Conservation (phyloP, 2,329 filamentous ascomycete genomes). For the Tolypocladium sp. region DNA sequence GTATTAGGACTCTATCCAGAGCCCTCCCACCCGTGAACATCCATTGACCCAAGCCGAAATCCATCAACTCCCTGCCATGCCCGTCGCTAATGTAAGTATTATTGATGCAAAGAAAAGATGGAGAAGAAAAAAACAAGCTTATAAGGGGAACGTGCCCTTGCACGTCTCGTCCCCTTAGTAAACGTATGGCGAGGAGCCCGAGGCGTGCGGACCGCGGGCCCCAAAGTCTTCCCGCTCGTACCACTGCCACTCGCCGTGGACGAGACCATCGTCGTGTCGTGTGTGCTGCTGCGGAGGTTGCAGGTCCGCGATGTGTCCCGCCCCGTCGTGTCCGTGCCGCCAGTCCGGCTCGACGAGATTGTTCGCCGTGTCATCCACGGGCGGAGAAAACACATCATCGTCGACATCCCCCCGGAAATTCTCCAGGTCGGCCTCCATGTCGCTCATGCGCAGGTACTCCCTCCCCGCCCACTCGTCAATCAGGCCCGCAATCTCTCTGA, state of each 20-base stretch:
- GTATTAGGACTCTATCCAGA: background rate
- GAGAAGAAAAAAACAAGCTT: background rate
- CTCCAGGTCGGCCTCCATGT: slow-evolving; percentile 54
- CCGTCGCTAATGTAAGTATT: background rate
- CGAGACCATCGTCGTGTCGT: slow-evolving; percentile 2
- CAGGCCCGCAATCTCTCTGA: slow-evolving; percentile 46
- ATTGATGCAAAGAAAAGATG: background rate
- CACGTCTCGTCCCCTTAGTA: slow-evolving; percentile 5
- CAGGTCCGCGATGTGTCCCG: background rate
- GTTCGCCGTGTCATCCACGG: background rate
- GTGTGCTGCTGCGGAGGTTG: background rate
- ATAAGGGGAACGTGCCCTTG: background rate
- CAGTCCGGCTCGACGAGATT: background rate
- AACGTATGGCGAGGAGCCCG: slow-evolving; percentile 19
- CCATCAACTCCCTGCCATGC: slow-evolving; percentile 7
- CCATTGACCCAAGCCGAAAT: background rate
- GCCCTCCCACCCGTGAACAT: background rate
- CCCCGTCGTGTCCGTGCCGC: background rate
- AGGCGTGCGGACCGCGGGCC: slow-evolving; percentile 12
- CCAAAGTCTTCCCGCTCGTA: slow-evolving; percentile 23
- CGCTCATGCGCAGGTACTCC: slow-evolving; percentile 43
- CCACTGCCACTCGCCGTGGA: slow-evolving; percentile 22
- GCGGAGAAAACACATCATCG: slow-evolving; percentile 3
- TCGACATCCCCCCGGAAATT: slow-evolving; percentile 32
- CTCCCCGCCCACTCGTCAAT: slow-evolving; percentile 53